Base-by-base conservation (phyloP, 305 asterid genomes). In the Rubia tinctorum region DNA sequence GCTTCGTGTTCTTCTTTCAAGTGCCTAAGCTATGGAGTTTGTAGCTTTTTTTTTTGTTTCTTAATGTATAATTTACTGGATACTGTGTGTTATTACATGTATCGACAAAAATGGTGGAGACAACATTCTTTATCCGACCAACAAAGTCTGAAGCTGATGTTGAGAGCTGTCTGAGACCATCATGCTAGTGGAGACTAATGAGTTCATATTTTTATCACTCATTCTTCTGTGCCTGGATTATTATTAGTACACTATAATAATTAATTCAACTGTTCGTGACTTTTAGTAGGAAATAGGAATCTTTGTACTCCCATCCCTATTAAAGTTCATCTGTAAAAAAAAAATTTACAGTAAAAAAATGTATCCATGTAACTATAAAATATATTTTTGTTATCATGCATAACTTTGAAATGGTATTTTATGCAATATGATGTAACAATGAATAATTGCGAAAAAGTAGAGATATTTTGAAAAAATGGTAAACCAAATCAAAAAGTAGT, bases 51-150 rank as follows among this genome's bases (percentile, higher is more conserved):
- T 27, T n/a, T n/a, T n/a, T n/a, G 37, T 27, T 13, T 27, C 42
- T 1, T 61, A 61, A 13, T 61, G 39, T 0, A 14, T 20, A 59
- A 23, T 59, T 23, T 23, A 11, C 17, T 59, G 65, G 10, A 23
- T 20, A 64, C 47, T 13, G 22, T 27, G 14, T 71, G 67, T 5
- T 39, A n/a, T n/a, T n/a, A n/a, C n/a, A n/a, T n/a, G n/a, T 22
- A 59, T 69, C 47, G 58, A 77, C 74, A 80, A 74, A 56, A 73
- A 47, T 73, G 44, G 71, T 45, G 71, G 73, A 55, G 68, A 68
- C 72, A 77, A 71, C 65, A 80, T 73, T 80, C 79, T 69, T 77
- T 70, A 60, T 47, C 75, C 67, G 77, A 61, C 72, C 67, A 51
- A 65, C 37, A 37, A 67, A 73, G 56, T 72, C 78, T 73, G 78